phyloP scores from a whole-genome alignment of 2,329 filamentous ascomycete species.

The Neurospora sp. region DNA sequence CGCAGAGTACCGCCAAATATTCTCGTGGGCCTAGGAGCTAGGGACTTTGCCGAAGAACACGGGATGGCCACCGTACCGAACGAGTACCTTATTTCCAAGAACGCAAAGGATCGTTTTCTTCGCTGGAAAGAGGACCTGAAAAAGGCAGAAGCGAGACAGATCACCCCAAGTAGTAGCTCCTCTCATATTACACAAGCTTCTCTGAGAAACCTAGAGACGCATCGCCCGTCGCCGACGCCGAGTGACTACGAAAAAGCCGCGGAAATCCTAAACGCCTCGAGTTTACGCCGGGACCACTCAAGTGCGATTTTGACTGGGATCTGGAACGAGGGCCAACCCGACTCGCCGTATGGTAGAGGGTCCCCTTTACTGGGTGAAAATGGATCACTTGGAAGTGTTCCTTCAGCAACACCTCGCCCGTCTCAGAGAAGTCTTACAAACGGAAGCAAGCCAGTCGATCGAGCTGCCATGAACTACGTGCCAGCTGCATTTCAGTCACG shows the following conservation, averaged over 20 bases:
- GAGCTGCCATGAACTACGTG: conserved; percentile 7
- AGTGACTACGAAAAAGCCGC: conserved; percentile 13
- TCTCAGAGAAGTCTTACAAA: conserved; percentile 1
- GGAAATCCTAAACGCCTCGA: neutral
- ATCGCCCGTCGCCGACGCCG: conserved; percentile 2
- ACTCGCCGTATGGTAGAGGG: conserved; percentile 35
- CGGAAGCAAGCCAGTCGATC: conserved; percentile 3
- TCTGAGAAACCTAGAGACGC: conserved; percentile 1
- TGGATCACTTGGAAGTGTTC: conserved; percentile 5
- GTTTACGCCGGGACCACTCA: conserved; percentile 35
- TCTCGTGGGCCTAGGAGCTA: conserved; percentile 76
- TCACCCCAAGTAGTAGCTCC: conserved; percentile 14
- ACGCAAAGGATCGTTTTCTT: conserved; percentile 66
- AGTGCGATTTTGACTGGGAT: conserved; percentile 45
- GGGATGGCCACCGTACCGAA: conserved; percentile 65
- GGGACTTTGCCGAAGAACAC: conserved; percentile 72
- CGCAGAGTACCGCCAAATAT: conserved; percentile 88
- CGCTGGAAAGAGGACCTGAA: conserved; percentile 70
- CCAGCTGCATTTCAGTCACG: conserved; percentile 10
- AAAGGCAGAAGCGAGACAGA: conserved; percentile 21
- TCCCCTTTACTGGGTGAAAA: conserved; percentile 15
- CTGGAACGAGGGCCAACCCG: conserved; percentile 53
- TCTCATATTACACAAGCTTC: neutral
- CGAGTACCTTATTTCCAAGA: conserved; percentile 69
- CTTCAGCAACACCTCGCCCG: conserved; percentile 3